phyloP scores from a whole-genome alignment of 2,329 filamentous ascomycete species.

The Aspergillus aculeatinus region DNA sequence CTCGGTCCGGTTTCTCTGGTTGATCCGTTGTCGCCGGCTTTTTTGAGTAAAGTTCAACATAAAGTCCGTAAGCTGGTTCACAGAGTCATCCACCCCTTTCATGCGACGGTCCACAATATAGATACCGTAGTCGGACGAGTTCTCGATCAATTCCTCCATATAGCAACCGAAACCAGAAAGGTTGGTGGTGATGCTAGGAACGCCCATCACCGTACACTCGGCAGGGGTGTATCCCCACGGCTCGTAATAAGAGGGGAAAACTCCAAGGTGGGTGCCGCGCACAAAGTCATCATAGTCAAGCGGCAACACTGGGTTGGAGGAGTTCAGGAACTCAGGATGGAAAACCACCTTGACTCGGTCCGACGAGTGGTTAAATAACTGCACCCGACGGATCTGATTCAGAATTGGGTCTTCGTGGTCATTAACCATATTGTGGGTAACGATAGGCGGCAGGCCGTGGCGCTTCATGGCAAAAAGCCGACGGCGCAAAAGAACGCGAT shows the following conservation, averaged over 20 bases:
- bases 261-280: conserved; percentile 88
- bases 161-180: conserved; percentile 97
- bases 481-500: conserved; percentile 87
- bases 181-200: conserved; percentile 97
- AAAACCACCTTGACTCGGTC: conserved; percentile 98
- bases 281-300: conserved; percentile 99
- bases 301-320: conserved; percentile 88
- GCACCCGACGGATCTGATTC: conserved; percentile 91
- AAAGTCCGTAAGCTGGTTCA: conserved; percentile 86
- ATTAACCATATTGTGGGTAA: conserved; percentile 98
- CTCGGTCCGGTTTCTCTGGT: conserved; percentile 96
- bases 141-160: conserved; percentile 99
- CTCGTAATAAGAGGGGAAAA: conserved; percentile 98
- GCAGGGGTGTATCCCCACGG: conserved; percentile 98
- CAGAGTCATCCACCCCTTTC: conserved; percentile 95
- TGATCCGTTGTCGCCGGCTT: conserved; percentile 94
- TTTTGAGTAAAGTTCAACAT: conserved; percentile 96
- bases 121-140: conserved; percentile 96
- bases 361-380: conserved; percentile 92
- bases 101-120: conserved; percentile 95
- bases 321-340: conserved; percentile 96
- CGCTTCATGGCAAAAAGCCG: conserved; percentile 97
- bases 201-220: conserved; percentile 98
- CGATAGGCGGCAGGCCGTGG: conserved; percentile 83
- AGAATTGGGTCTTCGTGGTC: conserved; percentile 90